Evolutionary conservation across 768 basidiomycete genomes (phyloP).

Genomic region (Suillus luteus): DNA sequence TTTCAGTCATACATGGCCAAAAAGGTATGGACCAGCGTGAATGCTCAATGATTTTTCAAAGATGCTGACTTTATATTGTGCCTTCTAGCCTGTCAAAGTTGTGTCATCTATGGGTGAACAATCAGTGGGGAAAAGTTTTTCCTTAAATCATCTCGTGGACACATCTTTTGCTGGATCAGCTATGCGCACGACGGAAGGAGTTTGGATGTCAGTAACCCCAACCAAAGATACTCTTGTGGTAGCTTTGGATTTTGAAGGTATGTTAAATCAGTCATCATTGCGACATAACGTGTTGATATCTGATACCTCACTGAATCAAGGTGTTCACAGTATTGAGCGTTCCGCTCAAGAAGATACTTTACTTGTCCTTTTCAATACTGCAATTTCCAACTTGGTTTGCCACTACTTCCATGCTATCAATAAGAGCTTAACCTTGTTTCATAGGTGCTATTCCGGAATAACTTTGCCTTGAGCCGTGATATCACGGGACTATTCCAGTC

Average conservation of each 20-base stretch:
- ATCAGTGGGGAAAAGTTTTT: slow-evolving; percentile 63
- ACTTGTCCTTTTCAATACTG: slow-evolving; percentile 65
- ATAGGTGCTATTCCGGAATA: slow-evolving; percentile 66
- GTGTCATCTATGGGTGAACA: slow-evolving; percentile 73
- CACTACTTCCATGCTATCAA: neutral
- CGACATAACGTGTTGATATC: neutral
- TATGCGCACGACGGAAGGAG: slow-evolving; percentile 66
- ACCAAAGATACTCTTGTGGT: slow-evolving; percentile 55
- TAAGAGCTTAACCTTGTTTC: neutral
- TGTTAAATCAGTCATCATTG: slow-evolving; percentile 9
- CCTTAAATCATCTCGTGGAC: slow-evolving; percentile 61
- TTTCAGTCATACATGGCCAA: slow-evolving; percentile 63
- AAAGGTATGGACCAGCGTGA: slow-evolving; percentile 38
- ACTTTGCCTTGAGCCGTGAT: slow-evolving; percentile 64
- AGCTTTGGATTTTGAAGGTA: slow-evolving; percentile 66
- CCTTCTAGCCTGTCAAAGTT: slow-evolving; percentile 55
- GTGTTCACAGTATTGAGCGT: slow-evolving; percentile 65
- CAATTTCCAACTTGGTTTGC: slow-evolving; percentile 61
- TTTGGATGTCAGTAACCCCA: slow-evolving; percentile 70
- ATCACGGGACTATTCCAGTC: slow-evolving; percentile 64
- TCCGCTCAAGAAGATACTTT: slow-evolving; percentile 65
- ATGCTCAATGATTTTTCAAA: neutral
- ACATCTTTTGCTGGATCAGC: slow-evolving; percentile 68
- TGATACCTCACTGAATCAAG: slow-evolving; percentile 19
- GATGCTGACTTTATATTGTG: neutral